Evolutionary conservation across 129 eudicot genomes (phyloP), one percentile per base, ranked within the genome.

Genomic region (Kitagawia praeruptora): DNA sequence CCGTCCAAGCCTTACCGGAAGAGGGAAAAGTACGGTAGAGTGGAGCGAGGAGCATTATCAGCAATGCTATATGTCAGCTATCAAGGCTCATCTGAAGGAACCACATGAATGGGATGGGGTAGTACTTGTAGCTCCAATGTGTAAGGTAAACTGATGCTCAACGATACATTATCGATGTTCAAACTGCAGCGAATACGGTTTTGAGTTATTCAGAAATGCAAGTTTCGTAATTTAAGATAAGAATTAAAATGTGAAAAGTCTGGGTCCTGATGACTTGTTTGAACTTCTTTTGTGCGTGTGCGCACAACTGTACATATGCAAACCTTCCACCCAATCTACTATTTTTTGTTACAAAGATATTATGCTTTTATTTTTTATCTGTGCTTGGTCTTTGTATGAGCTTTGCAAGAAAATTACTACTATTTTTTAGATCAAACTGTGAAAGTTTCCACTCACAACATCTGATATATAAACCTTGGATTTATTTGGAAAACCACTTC

Each of bases 121-220:
- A 48, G 89, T 88, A 77, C 98, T 91, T 82, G 98, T 93, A 19
- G 97, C 98, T 21, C 98, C 98, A 46, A 91, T 93, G 98, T 91
- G 97, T 58, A 93, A 87, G 85, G 97, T 93, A 93, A 87, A 75
- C 49, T 41, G 11, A 77, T 83, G 46, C 77, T 61, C 45, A 34
- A 28, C 25, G 9, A 53, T 80, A 34, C 11, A 19, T 18, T 16
- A 45, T 54, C 73, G 15, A 72, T 67, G 63, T 18, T 67, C 46
- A 39, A 7, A 34, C 37, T 39, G 19, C 51, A 77, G 31, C 41
- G 58, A 19, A 18, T n/a, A 42, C 73, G 13, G 7, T 15, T 8
- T 70, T 7, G 46, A 6, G 9, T 11, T 70, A 31, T 67, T 4
- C 5, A 40, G 42, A 40, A 40, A 2, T 34, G 37, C 37, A 34